Evolutionary conservation across 2,329 filamentous ascomycete species (phyloP), one percentile per base, ranked within the genome.

Genomic region (Aspergillus terreus): DNA sequence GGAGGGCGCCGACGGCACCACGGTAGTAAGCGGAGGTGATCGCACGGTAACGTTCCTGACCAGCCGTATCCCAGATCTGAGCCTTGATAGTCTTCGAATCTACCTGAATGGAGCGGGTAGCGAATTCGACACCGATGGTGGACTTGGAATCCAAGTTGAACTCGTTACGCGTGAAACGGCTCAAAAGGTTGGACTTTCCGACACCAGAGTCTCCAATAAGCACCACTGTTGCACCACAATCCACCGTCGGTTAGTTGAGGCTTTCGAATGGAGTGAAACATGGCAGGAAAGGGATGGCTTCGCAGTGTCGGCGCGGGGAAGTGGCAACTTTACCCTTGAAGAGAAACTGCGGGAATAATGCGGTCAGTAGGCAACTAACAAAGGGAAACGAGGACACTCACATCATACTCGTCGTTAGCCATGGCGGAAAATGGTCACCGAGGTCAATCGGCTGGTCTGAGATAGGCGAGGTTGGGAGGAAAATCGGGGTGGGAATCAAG

Each of bases 321-420:
- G 58, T 61, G 59, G 61, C 61, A 59, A 64, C 60, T 48, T 62
- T 80, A 95, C 91, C 91, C 88, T 99, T 97, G 85, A 99, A 99
- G 72, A 97, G 90, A 75, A 97, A 97, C 92, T 96, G 74, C 61
- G 33, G 47, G 46, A 30, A 52, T 46, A 58, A 51, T 33, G 17
- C 67, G 66, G 47, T 51, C 43, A 62, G 44, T 25, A 41, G 47
- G 44, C 57, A 46, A 36, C 33, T 27, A 32, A 23, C 14, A 36
- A 32, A 25, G 43, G 51, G 12, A 15, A 44, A 14, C 33, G 30
- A 7, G 42, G 35, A 14, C 46, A 78, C 91, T 82, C 80, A 97
- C 92, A 87, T 99, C 94, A 81, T 99, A 99, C 82, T 99, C 94
- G 84, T 99, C 94, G 86, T 97, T 99, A 71, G 92, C 94, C 94